Conservation (phyloP, 2,329 filamentous ascomycete genomes). For the Scytalidium sp. region DNA sequence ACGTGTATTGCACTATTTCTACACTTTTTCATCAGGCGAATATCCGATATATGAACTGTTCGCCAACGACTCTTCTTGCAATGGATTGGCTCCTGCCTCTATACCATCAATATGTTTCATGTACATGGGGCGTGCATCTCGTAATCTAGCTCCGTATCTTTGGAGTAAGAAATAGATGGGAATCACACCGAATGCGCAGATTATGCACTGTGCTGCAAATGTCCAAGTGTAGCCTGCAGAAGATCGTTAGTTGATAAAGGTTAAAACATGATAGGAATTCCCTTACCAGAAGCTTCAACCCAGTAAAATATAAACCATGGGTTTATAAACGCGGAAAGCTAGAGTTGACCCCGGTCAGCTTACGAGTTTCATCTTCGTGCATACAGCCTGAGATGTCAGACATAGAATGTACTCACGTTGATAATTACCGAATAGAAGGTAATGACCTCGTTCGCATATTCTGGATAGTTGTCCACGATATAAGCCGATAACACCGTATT, state of each 20-base stretch:
- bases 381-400: neutral
- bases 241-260: neutral
- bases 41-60: no score
- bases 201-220: constrained; percentile 26
- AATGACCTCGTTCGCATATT: constrained; percentile 51
- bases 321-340: constrained; percentile 15
- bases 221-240: constrained; percentile 23
- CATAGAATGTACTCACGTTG: constrained; percentile 44
- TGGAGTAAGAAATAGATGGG: constrained; percentile 21
- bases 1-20: no score
- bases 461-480: constrained; percentile 52
- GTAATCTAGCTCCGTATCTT: constrained; percentile 18
- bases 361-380: no score
- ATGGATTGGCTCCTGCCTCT: neutral
- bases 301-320: constrained; percentile 27
- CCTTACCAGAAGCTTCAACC: constrained; percentile 16
- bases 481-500: constrained; percentile 52
- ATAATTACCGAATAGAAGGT: constrained; percentile 53
- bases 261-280: neutral
- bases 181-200: constrained; percentile 23
- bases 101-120: neutral
- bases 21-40: no score
- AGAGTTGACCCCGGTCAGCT: neutral
- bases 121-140: constrained; percentile 7
- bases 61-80: neutral